phyloP scores from a whole-genome alignment of 2,329 filamentous ascomycete genomes.

The Cladosporium oxysporum region DNA sequence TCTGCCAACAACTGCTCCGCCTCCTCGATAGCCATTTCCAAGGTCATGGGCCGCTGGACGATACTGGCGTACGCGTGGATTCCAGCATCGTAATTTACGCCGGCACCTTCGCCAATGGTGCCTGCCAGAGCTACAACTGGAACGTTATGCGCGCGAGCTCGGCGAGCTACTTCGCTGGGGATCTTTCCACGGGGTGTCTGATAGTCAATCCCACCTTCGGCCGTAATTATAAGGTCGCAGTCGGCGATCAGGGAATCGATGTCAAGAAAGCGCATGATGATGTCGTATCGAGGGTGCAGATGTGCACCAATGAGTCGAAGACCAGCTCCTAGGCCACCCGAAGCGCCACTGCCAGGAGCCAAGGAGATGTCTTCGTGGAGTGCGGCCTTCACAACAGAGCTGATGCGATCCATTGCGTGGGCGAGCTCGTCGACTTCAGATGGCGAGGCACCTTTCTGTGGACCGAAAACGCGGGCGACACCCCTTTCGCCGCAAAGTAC shows the following conservation, averaged over 20 bases:
- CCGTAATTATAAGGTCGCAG: constrained; percentile 55
- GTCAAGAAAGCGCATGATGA: constrained; percentile 54
- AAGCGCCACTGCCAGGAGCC: constrained; percentile 53
- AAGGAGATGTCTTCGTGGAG: constrained; percentile 42
- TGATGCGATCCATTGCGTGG: constrained; percentile 46
- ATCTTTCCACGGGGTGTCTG: constrained; percentile 57
- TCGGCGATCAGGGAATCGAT: constrained; percentile 49
- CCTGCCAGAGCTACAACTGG: constrained; percentile 51
- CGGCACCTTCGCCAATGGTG: constrained; percentile 43
- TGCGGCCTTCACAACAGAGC: constrained; percentile 38
- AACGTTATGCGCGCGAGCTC: constrained; percentile 48
- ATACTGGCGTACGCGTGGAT: constrained; percentile 43
- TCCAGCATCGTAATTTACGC: constrained; percentile 38
- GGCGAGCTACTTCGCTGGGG: constrained; percentile 53
- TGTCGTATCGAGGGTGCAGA: constrained; percentile 51
- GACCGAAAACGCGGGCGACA: constrained; percentile 54
- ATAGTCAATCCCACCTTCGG: constrained; percentile 55
- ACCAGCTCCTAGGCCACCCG: constrained; percentile 55
- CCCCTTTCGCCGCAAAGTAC: constrained; percentile 52
- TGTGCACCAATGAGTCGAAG: constrained; percentile 51
- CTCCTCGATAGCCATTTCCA: constrained; percentile 39
- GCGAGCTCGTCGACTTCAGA: constrained; percentile 48
- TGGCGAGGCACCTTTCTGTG: constrained; percentile 53
- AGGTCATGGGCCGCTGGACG: constrained; percentile 36
- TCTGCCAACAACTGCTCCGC: constrained; percentile 40